These are phyloP conservation scores for Chiua virens DNA, from an alignment of 768 basidiomycete genomes.

Conservation along the genomic window DNA sequence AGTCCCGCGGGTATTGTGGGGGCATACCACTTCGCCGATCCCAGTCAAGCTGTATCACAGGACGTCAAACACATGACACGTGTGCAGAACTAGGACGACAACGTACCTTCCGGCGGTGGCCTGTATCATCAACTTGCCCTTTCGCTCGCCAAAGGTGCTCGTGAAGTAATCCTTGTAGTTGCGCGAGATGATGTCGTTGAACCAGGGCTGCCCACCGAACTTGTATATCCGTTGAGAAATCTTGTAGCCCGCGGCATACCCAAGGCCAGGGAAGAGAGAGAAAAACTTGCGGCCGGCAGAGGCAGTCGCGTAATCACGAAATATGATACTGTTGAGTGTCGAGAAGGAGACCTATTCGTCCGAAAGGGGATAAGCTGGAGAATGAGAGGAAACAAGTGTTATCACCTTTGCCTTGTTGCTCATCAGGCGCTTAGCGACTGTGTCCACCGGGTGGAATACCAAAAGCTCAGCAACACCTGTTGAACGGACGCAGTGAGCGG, in stretches of 20 bases:
- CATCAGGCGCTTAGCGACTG: slow-evolving; percentile 98
- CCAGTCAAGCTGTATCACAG: slow-evolving; percentile 51
- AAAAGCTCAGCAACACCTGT: slow-evolving; percentile 92
- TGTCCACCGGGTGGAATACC: slow-evolving; percentile 96
- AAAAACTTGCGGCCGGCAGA: slow-evolving; percentile 67
- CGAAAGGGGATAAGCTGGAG: background rate
- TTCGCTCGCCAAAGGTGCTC: slow-evolving; percentile 86
- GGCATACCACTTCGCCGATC: slow-evolving; percentile 93
- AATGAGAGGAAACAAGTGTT: background rate
- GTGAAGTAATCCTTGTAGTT: slow-evolving; percentile 83
- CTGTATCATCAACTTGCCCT: slow-evolving; percentile 95
- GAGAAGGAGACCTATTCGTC: slow-evolving; percentile 55
- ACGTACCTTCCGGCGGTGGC: slow-evolving; percentile 88
- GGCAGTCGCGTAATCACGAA: slow-evolving; percentile 78
- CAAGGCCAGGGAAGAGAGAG: slow-evolving; percentile 96
- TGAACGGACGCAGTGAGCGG: background rate
- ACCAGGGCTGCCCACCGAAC: slow-evolving; percentile 98
- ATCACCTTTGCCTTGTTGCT: slow-evolving; percentile 87
- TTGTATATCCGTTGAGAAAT: slow-evolving; percentile 93
- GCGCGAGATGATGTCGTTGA: slow-evolving; percentile 85
- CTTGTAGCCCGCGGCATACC: slow-evolving; percentile 99
- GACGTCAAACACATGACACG: background rate
- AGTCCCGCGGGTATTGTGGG: background rate
- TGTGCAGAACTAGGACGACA: background rate
- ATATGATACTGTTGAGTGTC: slow-evolving; percentile 75